Conservation (phyloP, 345 rosid species). For the Linum trigynum region DNA sequence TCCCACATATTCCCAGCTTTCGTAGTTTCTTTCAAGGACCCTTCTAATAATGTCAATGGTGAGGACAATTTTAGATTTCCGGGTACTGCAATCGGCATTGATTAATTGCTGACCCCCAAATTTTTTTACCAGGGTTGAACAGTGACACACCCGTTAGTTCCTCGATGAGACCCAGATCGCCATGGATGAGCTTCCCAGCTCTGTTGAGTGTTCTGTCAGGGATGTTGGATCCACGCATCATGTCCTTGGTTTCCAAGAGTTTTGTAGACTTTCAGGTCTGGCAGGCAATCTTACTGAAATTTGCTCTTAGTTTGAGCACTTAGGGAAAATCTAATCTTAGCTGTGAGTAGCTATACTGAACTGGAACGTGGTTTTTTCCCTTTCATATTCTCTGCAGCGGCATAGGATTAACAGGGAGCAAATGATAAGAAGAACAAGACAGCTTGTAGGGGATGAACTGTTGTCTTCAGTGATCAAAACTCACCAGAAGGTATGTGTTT, state of each 20-base stretch:
- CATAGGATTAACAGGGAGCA: neutral
- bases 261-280: constrained; percentile 13
- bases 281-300: neutral
- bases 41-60: neutral
- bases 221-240: constrained; percentile 8
- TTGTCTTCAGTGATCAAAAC: neutral
- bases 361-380: neutral
- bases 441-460: constrained; percentile 12
- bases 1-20: neutral
- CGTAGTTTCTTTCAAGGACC: neutral
- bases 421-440: constrained; percentile 3
- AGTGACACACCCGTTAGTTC: neutral
- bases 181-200: constrained; percentile 5
- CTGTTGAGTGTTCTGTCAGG: constrained; percentile 8
- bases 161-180: neutral
- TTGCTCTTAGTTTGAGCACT: neutral
- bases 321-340: neutral
- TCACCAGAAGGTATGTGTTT: constrained; percentile 10
- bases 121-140: neutral
- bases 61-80: neutral
- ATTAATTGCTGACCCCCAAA: neutral
- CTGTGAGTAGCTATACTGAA: neutral
- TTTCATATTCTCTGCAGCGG: constrained; percentile 9
- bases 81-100: neutral
- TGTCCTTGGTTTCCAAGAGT: constrained; percentile 1